phyloP scores from a whole-genome alignment of 805 yeast species.

The Saturnispora zaruensis region DNA sequence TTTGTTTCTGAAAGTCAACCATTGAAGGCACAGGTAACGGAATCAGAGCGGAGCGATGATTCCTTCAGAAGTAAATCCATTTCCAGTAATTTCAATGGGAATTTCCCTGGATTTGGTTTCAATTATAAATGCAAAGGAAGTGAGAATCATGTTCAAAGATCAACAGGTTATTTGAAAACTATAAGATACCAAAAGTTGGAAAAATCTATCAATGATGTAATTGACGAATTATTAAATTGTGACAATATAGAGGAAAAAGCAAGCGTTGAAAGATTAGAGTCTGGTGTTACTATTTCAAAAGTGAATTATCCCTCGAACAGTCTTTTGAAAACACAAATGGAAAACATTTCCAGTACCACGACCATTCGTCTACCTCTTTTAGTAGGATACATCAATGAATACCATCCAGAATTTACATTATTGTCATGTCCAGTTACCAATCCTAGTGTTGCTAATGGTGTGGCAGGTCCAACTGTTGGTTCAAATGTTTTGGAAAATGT shows the following conservation, averaged over 20 bases:
- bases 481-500: slow-evolving; percentile 34
- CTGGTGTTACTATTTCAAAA: neutral
- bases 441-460: slow-evolving; percentile 5
- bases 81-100: neutral
- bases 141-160: slow-evolving; percentile 3
- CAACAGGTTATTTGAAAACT: slow-evolving; percentile 7
- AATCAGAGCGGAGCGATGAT: neutral
- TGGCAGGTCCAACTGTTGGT: slow-evolving; percentile 15
- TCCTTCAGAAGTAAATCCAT: neutral
- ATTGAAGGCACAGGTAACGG: neutral
- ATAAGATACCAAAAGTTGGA: slow-evolving; percentile 6
- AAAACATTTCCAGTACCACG: slow-evolving; percentile 2
- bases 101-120: slow-evolving; percentile 2
- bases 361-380: slow-evolving; percentile 20
- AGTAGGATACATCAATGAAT: slow-evolving; percentile 38
- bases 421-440: slow-evolving; percentile 39
- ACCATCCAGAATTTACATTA: slow-evolving; percentile 41
- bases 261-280: neutral
- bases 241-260: neutral
- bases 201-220: slow-evolving; percentile 4
- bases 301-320: slow-evolving; percentile 1
- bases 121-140: slow-evolving; percentile 1
- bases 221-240: slow-evolving; percentile 5
- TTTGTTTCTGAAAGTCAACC: neutral
- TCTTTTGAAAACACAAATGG: slow-evolving; percentile 3